Evolutionary conservation across 2,329 filamentous ascomycete species (phyloP).

Genomic region (Scortechinia acanthostroma): DNA sequence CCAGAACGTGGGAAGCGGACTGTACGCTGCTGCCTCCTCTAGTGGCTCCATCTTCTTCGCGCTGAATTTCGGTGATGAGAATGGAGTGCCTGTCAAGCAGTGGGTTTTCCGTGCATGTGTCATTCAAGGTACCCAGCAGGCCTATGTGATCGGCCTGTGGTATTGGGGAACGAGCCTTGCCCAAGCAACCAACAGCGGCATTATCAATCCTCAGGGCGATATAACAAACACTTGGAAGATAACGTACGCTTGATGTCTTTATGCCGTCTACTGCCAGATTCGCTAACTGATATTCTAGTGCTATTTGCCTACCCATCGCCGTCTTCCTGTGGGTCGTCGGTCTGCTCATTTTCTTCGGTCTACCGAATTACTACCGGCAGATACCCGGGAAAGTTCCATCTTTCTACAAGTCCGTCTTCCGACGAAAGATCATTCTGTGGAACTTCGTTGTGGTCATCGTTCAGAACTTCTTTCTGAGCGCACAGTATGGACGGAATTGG

Average conservation of each 20-base stretch:
- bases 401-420: slow-evolving; percentile 54
- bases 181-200: slow-evolving; percentile 28
- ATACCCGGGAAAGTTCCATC: slow-evolving; percentile 55
- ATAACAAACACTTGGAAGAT: slow-evolving; percentile 32
- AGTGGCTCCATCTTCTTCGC: slow-evolving; percentile 60
- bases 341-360: slow-evolving; percentile 44
- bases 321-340: slow-evolving; percentile 48
- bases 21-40: slow-evolving; percentile 56
- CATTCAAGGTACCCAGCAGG: slow-evolving; percentile 61
- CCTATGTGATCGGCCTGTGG: slow-evolving; percentile 59
- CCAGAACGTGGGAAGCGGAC: slow-evolving; percentile 50
- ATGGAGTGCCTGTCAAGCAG: slow-evolving; percentile 50
- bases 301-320: slow-evolving; percentile 49
- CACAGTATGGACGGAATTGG: slow-evolving; percentile 64
- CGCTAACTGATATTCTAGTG: slow-evolving; percentile 11
- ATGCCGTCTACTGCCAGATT: not conserved
- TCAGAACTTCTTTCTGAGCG: slow-evolving; percentile 62
- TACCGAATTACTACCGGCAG: slow-evolving; percentile 62
- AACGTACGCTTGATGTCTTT: slow-evolving; percentile 17
- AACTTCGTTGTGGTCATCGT: slow-evolving; percentile 57
- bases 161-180: slow-evolving; percentile 56
- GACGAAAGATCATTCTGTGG: slow-evolving; percentile 61
- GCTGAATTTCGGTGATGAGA: slow-evolving; percentile 60
- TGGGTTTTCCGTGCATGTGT: slow-evolving; percentile 63
- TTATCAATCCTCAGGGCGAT: slow-evolving; percentile 21